A percentile compares a stretch with the other conserved stretches of the same genome.
These are phyloP conservation scores for Capsicum rhomboideum DNA, from an alignment of 257 asterid genomes.

Conservation along the genomic window DNA sequence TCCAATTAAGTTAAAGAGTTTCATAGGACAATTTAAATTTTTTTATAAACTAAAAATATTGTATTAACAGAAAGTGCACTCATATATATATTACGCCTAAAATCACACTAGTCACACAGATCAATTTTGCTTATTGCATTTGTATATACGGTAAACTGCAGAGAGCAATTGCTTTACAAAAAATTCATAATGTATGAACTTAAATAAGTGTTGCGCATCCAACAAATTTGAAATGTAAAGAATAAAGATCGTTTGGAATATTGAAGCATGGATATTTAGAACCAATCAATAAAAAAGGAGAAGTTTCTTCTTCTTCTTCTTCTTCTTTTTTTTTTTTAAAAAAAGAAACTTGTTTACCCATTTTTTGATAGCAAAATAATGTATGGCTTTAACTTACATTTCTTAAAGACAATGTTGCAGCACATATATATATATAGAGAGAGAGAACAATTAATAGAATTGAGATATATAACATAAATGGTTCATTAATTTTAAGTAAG, in stretches of 20 bases:
- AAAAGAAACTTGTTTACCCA: background rate
- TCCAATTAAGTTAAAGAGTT: background rate
- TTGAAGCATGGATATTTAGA: background rate
- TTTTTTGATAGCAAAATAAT: background rate
- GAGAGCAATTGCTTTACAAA: background rate
- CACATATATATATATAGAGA: too few species aligned
- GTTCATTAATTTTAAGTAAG: background rate
- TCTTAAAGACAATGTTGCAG: background rate
- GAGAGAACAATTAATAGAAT: background rate
- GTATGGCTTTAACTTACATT: background rate
- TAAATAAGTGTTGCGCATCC: background rate
- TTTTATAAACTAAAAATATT: background rate
- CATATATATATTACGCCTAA: too few species aligned
- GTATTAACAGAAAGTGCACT: background rate
- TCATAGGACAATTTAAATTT: background rate
- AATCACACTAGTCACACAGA: too few species aligned
- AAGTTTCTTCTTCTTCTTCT: too few species aligned
- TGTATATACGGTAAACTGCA: background rate
- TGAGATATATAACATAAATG: background rate
- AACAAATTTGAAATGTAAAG: background rate
- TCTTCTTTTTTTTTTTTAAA: background rate
- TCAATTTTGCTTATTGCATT: background rate
- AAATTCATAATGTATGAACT: background rate
- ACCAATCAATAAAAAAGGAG: background rate
- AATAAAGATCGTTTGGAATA: background rate